These are phyloP conservation scores for Hanseniaspora sp. DNA, from an alignment of 1,139 yeast species.

Conservation along the genomic window DNA sequence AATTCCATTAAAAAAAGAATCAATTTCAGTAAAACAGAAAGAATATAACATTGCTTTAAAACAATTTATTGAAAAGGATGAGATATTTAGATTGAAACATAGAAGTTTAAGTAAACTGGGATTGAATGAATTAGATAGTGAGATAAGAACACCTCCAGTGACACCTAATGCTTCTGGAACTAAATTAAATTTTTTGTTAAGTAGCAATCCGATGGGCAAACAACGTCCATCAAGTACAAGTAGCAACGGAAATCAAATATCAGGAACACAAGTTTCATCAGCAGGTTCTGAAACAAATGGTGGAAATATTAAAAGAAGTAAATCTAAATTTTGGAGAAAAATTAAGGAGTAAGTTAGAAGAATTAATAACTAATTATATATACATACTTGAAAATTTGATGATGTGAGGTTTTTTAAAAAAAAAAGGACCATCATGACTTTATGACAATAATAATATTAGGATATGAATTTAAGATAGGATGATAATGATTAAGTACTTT, in stretches of 20 bases:
- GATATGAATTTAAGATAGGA: too few species aligned
- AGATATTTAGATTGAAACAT: neutral
- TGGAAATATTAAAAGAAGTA: neutral
- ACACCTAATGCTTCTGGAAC: neutral
- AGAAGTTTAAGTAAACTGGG: neutral
- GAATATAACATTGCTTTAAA: neutral
- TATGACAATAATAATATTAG: too few species aligned
- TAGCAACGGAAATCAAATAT: neutral
- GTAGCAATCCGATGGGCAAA: neutral
- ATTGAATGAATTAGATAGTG: neutral
- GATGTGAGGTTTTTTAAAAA: too few species aligned
- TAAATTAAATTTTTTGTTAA: neutral
- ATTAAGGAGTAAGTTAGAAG: neutral
- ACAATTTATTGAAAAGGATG: constrained; percentile 12
- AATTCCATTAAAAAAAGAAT: neutral
- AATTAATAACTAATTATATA: too few species aligned
- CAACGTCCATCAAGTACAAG: neutral
- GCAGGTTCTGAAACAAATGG: neutral
- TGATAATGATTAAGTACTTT: too few species aligned
- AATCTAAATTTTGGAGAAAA: neutral
- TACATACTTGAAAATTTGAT: too few species aligned
- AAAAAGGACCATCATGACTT: too few species aligned
- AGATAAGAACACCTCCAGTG: neutral
- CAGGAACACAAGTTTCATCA: neutral
- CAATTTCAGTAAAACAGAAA: neutral